Evolutionary conservation across 257 asterid genomes (phyloP).

Genomic region (Nicotiana otophora): DNA sequence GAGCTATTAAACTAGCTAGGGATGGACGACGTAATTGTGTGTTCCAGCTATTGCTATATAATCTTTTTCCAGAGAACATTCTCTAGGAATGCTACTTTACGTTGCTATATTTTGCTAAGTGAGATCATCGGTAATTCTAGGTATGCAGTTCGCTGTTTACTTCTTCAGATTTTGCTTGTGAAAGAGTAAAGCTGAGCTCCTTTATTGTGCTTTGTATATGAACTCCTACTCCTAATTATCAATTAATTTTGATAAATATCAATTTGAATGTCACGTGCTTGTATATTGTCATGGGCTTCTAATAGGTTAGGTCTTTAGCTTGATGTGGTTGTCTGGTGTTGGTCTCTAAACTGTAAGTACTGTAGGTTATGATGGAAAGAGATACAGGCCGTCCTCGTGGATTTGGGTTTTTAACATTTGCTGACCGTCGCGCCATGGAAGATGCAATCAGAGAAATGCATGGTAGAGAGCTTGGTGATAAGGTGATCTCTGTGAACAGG

Average conservation of each 20-base stretch:
- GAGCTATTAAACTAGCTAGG: not conserved
- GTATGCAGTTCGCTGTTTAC: not conserved
- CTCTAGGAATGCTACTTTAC: not conserved
- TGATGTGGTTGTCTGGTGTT: conserved; percentile 7
- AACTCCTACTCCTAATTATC: not conserved
- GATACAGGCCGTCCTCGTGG: conserved; percentile 99
- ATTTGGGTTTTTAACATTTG: conserved; percentile 91
- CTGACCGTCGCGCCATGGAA: conserved; percentile 91
- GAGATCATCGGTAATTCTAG: not conserved
- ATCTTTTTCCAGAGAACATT: not conserved
- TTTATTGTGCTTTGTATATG: not conserved
- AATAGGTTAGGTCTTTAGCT: not conserved
- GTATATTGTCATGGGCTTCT: not conserved
- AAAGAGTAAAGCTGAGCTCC: not conserved
- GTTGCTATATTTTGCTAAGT: not conserved
- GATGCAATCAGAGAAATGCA: conserved; percentile 93
- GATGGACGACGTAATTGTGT: not conserved
- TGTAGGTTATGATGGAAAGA: conserved; percentile 87
- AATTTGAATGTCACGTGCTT: not conserved
- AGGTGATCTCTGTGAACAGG: conserved; percentile 85
- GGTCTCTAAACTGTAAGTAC: not conserved
- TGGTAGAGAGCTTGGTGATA: conserved; percentile 86
- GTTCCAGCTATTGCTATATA: not conserved
- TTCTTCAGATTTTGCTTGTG: not conserved
- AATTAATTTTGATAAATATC: not conserved